A percentile compares a stretch with the other conserved stretches of the same genome.
phyloP scores from a whole-genome alignment of 192 early-diverging fungal species.

The Backusella luteola region DNA sequence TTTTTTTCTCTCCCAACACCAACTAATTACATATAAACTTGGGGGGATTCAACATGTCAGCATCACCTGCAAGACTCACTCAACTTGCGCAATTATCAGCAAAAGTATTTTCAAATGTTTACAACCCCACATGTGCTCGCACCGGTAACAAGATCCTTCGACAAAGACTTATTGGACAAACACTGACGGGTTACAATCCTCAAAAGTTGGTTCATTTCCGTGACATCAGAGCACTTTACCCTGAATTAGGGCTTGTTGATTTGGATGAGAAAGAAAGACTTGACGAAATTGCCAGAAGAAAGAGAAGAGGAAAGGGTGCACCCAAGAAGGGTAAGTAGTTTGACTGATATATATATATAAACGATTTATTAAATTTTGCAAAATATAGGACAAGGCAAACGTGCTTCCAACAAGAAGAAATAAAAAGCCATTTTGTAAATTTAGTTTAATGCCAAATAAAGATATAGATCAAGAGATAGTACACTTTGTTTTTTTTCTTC shows the following conservation, averaged over 20 bases:
- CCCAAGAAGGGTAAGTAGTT: constrained; percentile 67
- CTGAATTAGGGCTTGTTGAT: constrained; percentile 53
- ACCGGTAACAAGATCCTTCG: constrained; percentile 75
- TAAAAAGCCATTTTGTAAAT: constrained; percentile 24
- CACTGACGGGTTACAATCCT: constrained; percentile 67
- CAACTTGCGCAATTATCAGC: constrained; percentile 58
- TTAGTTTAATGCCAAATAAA: constrained; percentile 7
- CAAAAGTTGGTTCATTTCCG: constrained; percentile 49
- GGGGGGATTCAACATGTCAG: constrained; percentile 10
- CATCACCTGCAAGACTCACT: constrained; percentile 38
- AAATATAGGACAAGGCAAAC: constrained; percentile 49
- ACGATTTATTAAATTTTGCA: constrained; percentile 7
- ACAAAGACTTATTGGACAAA: constrained; percentile 64
- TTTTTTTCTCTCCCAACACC: neutral
- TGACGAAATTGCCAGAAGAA: constrained; percentile 64
- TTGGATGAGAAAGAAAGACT: constrained; percentile 64
- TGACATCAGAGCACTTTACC: constrained; percentile 49
- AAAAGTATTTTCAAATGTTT: constrained; percentile 64
- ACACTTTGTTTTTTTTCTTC: neutral
- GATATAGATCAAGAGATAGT: neutral
- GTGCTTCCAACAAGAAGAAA: constrained; percentile 55
- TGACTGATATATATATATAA: neutral
- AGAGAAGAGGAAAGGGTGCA: constrained; percentile 73
- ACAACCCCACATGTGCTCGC: constrained; percentile 67
- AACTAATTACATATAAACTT: neutral